Evolutionary conservation across 179 eudicot species (phyloP).

Genomic region (Spergularia azorica): DNA sequence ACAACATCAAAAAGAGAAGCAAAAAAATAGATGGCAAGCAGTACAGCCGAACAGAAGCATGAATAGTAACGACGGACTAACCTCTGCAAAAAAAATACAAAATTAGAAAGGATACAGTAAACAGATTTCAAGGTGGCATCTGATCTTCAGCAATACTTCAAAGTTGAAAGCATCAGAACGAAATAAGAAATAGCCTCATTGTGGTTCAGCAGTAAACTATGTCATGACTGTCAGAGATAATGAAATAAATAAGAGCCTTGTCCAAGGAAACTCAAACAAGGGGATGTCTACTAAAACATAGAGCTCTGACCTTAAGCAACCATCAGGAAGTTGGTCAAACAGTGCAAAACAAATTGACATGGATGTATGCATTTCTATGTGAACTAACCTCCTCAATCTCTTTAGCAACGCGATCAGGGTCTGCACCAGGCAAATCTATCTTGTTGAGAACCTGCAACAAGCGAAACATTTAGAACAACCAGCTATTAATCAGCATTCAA

Average conservation of each 20-base stretch:
- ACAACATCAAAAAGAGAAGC: too few relatives aligned
- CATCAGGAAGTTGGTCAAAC: neutral
- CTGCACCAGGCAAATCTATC: conserved; percentile 98
- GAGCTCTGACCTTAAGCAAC: neutral
- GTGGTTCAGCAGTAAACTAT: neutral
- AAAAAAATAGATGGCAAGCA: too few relatives aligned
- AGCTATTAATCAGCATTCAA: neutral
- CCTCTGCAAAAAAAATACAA: too few relatives aligned
- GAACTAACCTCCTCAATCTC: conserved; percentile 98
- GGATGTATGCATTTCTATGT: neutral
- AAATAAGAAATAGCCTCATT: too few relatives aligned
- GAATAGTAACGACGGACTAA: too few relatives aligned
- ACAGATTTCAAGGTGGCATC: too few relatives aligned
- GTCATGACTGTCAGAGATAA: neutral
- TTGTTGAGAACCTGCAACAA: conserved; percentile 83
- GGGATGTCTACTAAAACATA: neutral
- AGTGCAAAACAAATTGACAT: conserved; percentile 7
- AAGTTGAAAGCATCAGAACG: too few relatives aligned
- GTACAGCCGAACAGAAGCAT: too few relatives aligned
- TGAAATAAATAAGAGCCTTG: neutral
- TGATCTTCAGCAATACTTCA: too few relatives aligned
- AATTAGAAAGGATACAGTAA: too few relatives aligned
- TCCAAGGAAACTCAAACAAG: neutral
- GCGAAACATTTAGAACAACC: conserved; percentile 4
- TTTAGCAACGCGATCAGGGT: conserved; percentile 74